Conservation (phyloP, 1,284 basidiomycete genomes). For the Stygiomarasmius scandens region DNA sequence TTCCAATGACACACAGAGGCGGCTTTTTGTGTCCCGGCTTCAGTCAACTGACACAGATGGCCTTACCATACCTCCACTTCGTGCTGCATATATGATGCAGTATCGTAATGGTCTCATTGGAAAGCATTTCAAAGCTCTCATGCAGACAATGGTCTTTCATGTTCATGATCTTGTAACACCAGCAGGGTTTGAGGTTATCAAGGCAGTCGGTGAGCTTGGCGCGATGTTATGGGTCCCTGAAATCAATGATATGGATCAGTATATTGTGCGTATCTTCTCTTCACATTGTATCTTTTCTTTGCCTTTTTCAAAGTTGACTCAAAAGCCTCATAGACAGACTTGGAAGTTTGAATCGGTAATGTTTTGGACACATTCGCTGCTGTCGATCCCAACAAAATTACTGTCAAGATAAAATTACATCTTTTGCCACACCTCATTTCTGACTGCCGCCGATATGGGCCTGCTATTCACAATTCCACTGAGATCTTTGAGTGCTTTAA, state of each 20-base stretch:
- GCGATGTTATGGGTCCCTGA: slow-evolving; percentile 35
- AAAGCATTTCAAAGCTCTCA: slow-evolving; percentile 42
- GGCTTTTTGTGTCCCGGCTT: slow-evolving; percentile 29
- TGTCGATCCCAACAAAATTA: slow-evolving; percentile 36
- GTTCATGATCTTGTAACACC: slow-evolving; percentile 30
- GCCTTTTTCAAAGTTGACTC: neutral
- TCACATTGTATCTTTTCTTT: slow-evolving; percentile 4
- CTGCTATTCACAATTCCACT: slow-evolving; percentile 32
- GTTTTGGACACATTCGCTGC: slow-evolving; percentile 32
- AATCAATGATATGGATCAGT: slow-evolving; percentile 36
- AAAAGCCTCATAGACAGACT: slow-evolving; percentile 25
- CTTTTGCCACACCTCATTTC: slow-evolving; percentile 33
- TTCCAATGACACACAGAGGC: slow-evolving; percentile 19
- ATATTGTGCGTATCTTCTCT: slow-evolving; percentile 31
- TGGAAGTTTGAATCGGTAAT: slow-evolving; percentile 32
- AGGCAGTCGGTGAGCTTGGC: slow-evolving; percentile 32
- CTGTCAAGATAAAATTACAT: slow-evolving; percentile 39
- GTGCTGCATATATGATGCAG: slow-evolving; percentile 38
- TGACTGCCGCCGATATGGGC: slow-evolving; percentile 37
- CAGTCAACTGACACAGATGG: slow-evolving; percentile 33
- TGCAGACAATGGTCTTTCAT: slow-evolving; percentile 36
- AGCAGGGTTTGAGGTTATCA: slow-evolving; percentile 23
- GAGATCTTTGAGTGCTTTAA: slow-evolving; percentile 41
- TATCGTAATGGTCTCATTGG: slow-evolving; percentile 42
- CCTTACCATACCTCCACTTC: slow-evolving; percentile 33